phyloP scores from a whole-genome alignment of 2,329 filamentous ascomycete species.

The Aaosphaeria pasadenensis region DNA sequence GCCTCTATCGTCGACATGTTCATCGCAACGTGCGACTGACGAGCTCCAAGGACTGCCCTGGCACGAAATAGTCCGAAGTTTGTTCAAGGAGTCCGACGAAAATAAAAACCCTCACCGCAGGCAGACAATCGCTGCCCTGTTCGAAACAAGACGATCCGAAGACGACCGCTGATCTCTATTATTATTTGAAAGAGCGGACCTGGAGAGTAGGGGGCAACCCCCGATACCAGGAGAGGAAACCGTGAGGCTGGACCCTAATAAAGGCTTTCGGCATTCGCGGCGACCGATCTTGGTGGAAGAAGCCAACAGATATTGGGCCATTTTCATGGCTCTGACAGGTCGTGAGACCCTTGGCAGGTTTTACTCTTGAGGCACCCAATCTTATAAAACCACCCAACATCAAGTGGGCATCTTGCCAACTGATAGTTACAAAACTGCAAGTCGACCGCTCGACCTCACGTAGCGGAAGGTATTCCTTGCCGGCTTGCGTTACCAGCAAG shows the following conservation, averaged over 20 bases:
- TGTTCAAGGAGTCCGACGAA: neutral
- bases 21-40: neutral
- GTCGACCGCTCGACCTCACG: too few species aligned
- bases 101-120: neutral
- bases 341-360: slow-evolving; percentile 27
- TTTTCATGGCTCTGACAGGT: slow-evolving; percentile 22
- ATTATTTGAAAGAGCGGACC: slow-evolving; percentile 8
- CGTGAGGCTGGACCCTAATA: slow-evolving; percentile 21
- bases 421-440: too few species aligned
- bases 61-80: neutral
- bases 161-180: neutral
- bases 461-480: too few species aligned
- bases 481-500: too few species aligned
- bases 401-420: too few species aligned
- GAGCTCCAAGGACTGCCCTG: neutral
- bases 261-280: slow-evolving; percentile 18
- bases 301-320: slow-evolving; percentile 31
- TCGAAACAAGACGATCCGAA: neutral
- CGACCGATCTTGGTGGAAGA: slow-evolving; percentile 23
- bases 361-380: slow-evolving; percentile 25
- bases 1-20: neutral
- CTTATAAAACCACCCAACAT: too few species aligned
- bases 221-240: slow-evolving; percentile 17
- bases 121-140: neutral
- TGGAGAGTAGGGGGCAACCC: slow-evolving; percentile 25